These are phyloP conservation scores for Chrysosporium queenslandicum DNA, from an alignment of 2,329 filamentous ascomycete genomes.

Conservation along the genomic window DNA sequence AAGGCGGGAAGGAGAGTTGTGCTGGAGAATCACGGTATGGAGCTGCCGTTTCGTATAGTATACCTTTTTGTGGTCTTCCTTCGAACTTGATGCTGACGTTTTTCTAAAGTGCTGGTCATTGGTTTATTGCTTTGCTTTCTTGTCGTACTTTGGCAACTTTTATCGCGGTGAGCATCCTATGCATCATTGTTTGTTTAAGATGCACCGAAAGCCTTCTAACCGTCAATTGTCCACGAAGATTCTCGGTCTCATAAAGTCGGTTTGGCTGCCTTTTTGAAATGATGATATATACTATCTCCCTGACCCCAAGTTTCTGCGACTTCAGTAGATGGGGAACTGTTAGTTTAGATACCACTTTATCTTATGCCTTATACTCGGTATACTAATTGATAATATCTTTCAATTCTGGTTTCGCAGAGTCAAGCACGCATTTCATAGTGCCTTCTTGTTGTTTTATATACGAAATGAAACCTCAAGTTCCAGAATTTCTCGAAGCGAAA, in stretches of 20 bases:
- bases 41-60: background rate
- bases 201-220: background rate
- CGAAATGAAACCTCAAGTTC: too few species aligned
- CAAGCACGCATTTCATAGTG: too few species aligned
- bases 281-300: too few species aligned
- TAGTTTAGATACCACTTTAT: too few species aligned
- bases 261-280: background rate
- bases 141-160: slow-evolving; percentile 7
- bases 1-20: background rate
- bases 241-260: background rate
- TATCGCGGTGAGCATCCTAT: background rate
- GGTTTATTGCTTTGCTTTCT: slow-evolving; percentile 12
- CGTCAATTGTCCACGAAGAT: background rate
- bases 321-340: too few species aligned
- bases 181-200: background rate
- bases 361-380: too few species aligned
- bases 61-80: background rate
- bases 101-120: slow-evolving; percentile 7
- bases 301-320: too few species aligned
- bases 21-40: slow-evolving; percentile 1
- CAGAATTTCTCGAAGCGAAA: too few species aligned
- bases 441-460: too few species aligned
- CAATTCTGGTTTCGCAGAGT: too few species aligned
- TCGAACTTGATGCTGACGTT: background rate
- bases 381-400: too few species aligned